Evolutionary conservation across 2,329 filamentous ascomycete species (phyloP).

Genomic region (Malbranchea zuffiana): DNA sequence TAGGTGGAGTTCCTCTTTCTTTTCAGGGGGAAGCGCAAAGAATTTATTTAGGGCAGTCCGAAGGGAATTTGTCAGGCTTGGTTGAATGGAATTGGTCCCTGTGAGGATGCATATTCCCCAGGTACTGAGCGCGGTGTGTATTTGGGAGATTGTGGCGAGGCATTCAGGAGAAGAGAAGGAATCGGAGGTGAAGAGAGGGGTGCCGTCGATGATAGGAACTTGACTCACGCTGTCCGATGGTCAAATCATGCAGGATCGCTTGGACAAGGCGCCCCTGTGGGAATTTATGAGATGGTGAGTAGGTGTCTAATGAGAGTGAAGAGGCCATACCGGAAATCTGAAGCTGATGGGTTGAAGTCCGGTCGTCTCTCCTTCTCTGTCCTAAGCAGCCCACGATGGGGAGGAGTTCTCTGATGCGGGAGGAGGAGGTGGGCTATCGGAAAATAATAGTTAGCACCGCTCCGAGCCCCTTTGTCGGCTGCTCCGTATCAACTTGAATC

Average conservation of each 20-base stretch:
- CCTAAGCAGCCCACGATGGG: too few relatives aligned
- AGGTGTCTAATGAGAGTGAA: too few relatives aligned
- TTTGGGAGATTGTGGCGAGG: constrained; percentile 4
- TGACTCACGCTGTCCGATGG: constrained; percentile 1
- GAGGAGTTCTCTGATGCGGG: too few relatives aligned
- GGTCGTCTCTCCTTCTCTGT: too few relatives aligned
- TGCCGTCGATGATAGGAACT: constrained; percentile 5
- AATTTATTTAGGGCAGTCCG: constrained; percentile 4
- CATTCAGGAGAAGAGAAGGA: constrained; percentile 7
- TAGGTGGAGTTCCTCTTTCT: constrained; percentile 7
- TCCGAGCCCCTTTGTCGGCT: too few relatives aligned
- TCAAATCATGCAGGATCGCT: background rate
- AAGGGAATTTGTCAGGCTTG: constrained; percentile 4
- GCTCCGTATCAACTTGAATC: too few relatives aligned
- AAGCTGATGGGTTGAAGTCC: too few relatives aligned
- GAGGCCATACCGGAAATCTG: too few relatives aligned
- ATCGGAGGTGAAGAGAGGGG: constrained; percentile 6
- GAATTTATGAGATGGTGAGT: too few relatives aligned
- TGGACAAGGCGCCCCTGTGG: too few relatives aligned
- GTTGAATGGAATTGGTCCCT: constrained; percentile 7
- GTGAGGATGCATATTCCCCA: constrained; percentile 7
- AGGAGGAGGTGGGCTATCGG: too few relatives aligned
- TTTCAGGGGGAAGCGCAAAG: constrained; percentile 1
- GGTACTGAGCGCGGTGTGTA: constrained; percentile 5
- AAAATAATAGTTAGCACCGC: too few relatives aligned